phyloP scores from a whole-genome alignment of 2,329 filamentous ascomycete genomes.

The Botrytis byssoidea region DNA sequence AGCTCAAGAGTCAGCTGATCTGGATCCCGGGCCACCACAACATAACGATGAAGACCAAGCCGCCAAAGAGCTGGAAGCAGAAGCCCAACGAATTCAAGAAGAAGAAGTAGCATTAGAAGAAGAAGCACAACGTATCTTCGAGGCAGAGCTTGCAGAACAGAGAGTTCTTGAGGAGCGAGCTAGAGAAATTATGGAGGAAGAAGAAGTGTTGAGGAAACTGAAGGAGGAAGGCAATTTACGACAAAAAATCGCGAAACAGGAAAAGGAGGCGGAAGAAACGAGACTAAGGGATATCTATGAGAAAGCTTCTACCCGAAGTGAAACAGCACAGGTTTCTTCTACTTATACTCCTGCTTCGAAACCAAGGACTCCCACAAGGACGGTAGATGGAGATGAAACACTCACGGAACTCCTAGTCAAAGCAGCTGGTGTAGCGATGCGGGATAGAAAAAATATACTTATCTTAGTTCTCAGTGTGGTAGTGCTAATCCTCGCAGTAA shows the following conservation, averaged over 20 bases:
- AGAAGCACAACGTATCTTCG: constrained; percentile 18
- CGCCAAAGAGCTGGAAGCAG: constrained; percentile 1
- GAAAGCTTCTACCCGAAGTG: constrained; percentile 31
- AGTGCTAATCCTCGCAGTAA: constrained; percentile 51
- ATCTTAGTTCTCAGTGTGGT: constrained; percentile 55
- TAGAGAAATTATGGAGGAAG: constrained; percentile 44
- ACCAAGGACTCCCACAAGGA: neutral
- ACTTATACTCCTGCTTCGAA: neutral
- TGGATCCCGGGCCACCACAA: neutral
- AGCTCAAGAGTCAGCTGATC: neutral
- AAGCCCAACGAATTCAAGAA: constrained; percentile 15
- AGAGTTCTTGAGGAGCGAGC: constrained; percentile 51
- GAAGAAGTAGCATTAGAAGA: constrained; percentile 35
- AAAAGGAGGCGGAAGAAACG: constrained; percentile 46
- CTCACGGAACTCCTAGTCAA: constrained; percentile 55
- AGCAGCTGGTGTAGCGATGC: constrained; percentile 52
- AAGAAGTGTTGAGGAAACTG: constrained; percentile 43
- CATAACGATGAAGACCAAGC: neutral
- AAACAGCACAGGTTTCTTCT: neutral
- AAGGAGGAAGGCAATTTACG: constrained; percentile 41
- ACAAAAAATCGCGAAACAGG: constrained; percentile 49
- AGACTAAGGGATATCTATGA: constrained; percentile 56
- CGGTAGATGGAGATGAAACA: constrained; percentile 42
- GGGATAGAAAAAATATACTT: constrained; percentile 59
- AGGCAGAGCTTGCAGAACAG: constrained; percentile 13